A percentile compares a stretch with the other conserved stretches of the same genome.
Conservation (phyloP, 768 basidiomycete genomes). For the Pisolithus tinctorius region DNA sequence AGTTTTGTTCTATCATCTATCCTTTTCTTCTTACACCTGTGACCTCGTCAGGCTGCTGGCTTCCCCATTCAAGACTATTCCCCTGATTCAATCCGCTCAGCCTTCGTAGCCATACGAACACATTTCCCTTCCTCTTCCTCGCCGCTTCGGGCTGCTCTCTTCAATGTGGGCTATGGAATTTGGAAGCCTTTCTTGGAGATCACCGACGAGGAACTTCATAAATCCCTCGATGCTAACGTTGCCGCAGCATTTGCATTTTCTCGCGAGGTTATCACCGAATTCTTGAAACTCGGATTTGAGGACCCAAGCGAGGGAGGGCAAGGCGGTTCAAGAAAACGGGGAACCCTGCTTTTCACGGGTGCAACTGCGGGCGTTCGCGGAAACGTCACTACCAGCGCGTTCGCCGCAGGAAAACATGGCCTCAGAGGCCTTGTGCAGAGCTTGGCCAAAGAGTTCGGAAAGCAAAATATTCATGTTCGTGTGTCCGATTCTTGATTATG, state of each 20-base stretch:
- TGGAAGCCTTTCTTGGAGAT: constrained; percentile 67
- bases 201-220: constrained; percentile 49
- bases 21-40: neutral
- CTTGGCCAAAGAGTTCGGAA: constrained; percentile 67
- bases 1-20: constrained; percentile 3
- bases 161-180: constrained; percentile 50
- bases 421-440: constrained; percentile 62
- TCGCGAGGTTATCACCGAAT: constrained; percentile 49
- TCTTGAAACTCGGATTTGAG: constrained; percentile 46
- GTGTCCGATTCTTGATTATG: neutral
- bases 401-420: constrained; percentile 61
- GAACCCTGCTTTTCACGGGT: constrained; percentile 65
- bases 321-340: constrained; percentile 45
- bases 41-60: constrained; percentile 40
- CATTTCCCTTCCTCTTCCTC: constrained; percentile 42
- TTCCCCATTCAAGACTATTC: constrained; percentile 51
- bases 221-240: constrained; percentile 45
- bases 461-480: constrained; percentile 65
- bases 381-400: constrained; percentile 52
- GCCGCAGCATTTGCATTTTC: constrained; percentile 60
- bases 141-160: constrained; percentile 54
- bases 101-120: constrained; percentile 40
- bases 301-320: constrained; percentile 35
- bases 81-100: constrained; percentile 42
- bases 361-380: constrained; percentile 65